These are phyloP conservation scores for Anthracocystis walkeri DNA, from an alignment of 1,284 basidiomycete species.

Conservation along the genomic window DNA sequence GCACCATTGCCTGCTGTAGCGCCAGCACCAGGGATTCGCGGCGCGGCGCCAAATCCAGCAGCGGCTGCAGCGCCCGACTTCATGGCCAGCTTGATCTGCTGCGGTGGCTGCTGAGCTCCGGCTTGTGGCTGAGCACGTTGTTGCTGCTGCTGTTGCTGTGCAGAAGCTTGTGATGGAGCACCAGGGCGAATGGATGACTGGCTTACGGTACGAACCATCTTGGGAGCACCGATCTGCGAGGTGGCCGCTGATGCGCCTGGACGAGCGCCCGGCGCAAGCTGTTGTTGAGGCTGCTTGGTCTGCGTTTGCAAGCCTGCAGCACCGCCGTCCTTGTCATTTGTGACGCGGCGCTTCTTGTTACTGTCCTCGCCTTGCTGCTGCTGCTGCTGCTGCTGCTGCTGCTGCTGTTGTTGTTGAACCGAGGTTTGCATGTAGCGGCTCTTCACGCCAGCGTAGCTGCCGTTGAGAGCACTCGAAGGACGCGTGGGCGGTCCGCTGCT, in stretches of 20 bases:
- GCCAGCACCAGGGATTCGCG: constrained; percentile 35
- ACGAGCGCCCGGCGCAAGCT: constrained; percentile 16
- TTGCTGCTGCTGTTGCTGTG: constrained; percentile 30
- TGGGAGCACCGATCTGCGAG: constrained; percentile 39
- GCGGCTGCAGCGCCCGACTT: constrained; percentile 35
- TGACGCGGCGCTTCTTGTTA: constrained; percentile 53
- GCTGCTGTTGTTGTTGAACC: constrained; percentile 21
- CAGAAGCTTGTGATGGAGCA: constrained; percentile 13
- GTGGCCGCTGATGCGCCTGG: constrained; percentile 33
- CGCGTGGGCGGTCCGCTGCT: constrained; percentile 43
- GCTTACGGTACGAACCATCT: constrained; percentile 45
- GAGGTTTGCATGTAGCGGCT: constrained; percentile 49
- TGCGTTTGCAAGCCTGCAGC: constrained; percentile 11
- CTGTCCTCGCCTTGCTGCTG: constrained; percentile 22
- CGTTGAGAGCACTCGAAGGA: constrained; percentile 42
- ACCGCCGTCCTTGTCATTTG: constrained; percentile 39
- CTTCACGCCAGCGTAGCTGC: constrained; percentile 52
- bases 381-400: constrained; percentile 24
- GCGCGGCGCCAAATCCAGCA: constrained; percentile 38
- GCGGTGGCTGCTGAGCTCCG: constrained; percentile 30
- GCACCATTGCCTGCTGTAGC: constrained; percentile 31
- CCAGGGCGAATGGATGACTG: constrained; percentile 42
- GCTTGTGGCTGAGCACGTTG: constrained; percentile 25
- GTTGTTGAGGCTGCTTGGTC: constrained; percentile 21
- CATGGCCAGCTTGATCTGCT: constrained; percentile 49